Evolutionary conservation across 805 yeast species (phyloP).

Genomic region (Brettanomyces sp.): DNA sequence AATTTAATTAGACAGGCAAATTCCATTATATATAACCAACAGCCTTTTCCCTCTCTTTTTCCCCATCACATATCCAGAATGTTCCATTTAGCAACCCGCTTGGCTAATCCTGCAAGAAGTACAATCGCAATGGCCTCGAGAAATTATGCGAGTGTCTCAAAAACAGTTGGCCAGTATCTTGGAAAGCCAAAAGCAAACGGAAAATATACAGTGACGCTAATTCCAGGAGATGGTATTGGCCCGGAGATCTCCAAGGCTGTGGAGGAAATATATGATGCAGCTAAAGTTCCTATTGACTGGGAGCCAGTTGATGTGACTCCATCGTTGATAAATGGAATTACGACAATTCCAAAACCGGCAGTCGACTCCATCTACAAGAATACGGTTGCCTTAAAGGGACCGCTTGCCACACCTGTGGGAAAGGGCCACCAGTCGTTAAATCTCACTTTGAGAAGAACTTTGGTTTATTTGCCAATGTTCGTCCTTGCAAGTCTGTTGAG

Average conservation of each 20-base stretch:
- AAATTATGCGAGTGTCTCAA: slow-evolving; percentile 3
- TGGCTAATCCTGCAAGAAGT: neutral
- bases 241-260: slow-evolving; percentile 92
- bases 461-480: slow-evolving; percentile 90
- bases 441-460: slow-evolving; percentile 97
- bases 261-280: slow-evolving; percentile 86
- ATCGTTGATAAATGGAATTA: slow-evolving; percentile 79
- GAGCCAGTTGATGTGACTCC: slow-evolving; percentile 96
- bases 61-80: neutral
- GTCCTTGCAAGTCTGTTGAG: slow-evolving; percentile 89
- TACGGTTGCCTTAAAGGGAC: slow-evolving; percentile 95
- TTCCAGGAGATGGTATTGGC: slow-evolving; percentile 99
- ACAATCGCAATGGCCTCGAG: neutral
- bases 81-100: neutral
- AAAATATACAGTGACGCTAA: slow-evolving; percentile 85
- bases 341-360: slow-evolving; percentile 88
- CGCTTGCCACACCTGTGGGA: slow-evolving; percentile 97
- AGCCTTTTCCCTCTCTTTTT: too few species aligned
- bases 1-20: too few species aligned
- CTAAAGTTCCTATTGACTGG: slow-evolving; percentile 94
- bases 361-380: slow-evolving; percentile 88
- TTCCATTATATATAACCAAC: too few species aligned
- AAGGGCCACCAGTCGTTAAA: slow-evolving; percentile 97
- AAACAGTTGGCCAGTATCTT: slow-evolving; percentile 55
- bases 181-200: slow-evolving; percentile 66